phyloP scores from a whole-genome alignment of 352 stramenopile genomes.

The Phytophthora palmivora region DNA sequence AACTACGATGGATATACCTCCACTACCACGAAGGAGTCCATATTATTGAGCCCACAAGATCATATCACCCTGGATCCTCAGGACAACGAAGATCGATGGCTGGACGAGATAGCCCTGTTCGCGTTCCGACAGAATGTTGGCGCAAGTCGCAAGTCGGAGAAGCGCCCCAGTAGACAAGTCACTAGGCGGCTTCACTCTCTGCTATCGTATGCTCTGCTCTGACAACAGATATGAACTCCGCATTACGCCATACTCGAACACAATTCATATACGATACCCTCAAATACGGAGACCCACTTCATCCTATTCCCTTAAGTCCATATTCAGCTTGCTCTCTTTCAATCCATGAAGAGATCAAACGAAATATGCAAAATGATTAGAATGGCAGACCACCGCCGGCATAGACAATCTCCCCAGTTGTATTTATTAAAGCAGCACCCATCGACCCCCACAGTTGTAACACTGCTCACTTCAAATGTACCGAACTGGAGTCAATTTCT shows the following conservation, averaged over 20 bases:
- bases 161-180: constrained; percentile 3
- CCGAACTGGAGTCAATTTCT: too few species aligned
- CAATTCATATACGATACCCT: too few species aligned
- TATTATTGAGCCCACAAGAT: neutral
- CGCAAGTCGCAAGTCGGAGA: constrained; percentile 11
- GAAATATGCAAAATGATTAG: too few species aligned
- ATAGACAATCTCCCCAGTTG: too few species aligned
- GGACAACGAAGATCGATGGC: constrained; percentile 26
- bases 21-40: neutral
- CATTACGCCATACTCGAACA: too few species aligned
- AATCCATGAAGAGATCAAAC: too few species aligned
- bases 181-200: constrained; percentile 6
- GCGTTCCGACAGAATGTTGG: constrained; percentile 25
- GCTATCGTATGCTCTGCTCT: constrained; percentile 11
- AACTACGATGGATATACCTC: neutral
- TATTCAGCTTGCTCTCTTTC: too few species aligned
- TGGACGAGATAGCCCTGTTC: constrained; percentile 32
- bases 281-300: too few species aligned
- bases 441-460: neutral
- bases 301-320: too few species aligned
- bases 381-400: too few species aligned
- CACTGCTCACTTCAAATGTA: neutral
- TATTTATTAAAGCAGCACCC: too few species aligned
- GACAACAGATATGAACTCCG: constrained; percentile 3
- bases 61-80: neutral